Evolutionary conservation across 805 yeast genomes (phyloP).

Genomic region (Suhomyces sp.): DNA sequence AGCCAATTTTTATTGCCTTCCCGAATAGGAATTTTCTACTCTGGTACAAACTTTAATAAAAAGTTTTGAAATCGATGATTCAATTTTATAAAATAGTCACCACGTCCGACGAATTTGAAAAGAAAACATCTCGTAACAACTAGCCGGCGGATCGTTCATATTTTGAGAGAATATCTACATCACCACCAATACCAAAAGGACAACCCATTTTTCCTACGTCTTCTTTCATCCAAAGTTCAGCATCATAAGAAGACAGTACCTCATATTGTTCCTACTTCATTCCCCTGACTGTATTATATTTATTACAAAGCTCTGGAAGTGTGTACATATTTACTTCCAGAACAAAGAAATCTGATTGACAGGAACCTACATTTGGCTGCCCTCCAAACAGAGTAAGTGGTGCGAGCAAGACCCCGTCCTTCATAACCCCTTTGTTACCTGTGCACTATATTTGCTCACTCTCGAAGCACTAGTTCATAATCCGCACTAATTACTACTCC

Average conservation of each 20-base stretch:
- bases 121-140: neutral
- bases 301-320: neutral
- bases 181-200: neutral
- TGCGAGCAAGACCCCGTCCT: neutral
- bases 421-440: neutral
- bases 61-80: neutral
- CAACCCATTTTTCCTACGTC: neutral
- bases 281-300: neutral
- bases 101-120: neutral
- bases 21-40: slow-evolving; percentile 1
- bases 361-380: neutral
- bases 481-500: neutral
- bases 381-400: neutral
- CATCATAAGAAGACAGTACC: neutral
- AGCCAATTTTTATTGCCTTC: neutral
- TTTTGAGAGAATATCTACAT: neutral
- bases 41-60: neutral
- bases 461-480: neutral
- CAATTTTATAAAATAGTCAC: neutral
- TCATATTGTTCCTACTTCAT: neutral
- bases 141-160: neutral
- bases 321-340: neutral
- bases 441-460: neutral
- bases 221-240: neutral
- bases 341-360: neutral